These are phyloP conservation scores for Paragyromitra xinjiangensis DNA, from an alignment of 495 filamentous ascomycete genomes.

Conservation along the genomic window DNA sequence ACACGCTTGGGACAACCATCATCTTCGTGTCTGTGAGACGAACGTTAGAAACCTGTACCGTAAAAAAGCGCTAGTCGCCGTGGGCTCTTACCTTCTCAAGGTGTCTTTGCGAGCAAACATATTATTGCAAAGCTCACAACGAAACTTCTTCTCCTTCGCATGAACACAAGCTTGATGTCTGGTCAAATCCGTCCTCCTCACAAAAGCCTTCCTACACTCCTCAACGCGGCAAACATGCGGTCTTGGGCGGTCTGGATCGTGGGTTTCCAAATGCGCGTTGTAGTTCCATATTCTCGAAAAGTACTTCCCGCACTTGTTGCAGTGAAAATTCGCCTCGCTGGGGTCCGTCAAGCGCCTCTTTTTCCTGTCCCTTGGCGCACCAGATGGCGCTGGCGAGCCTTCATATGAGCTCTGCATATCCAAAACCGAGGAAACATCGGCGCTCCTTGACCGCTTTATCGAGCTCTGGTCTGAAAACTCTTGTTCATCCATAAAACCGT, in stretches of 20 bases:
- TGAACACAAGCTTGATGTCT: conserved; percentile 87
- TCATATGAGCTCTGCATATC: conserved; percentile 47
- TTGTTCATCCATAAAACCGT: conserved; percentile 50
- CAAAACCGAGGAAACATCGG: conserved; percentile 47
- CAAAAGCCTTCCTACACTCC: conserved; percentile 77
- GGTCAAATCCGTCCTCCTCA: conserved; percentile 83
- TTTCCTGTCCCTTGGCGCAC: conserved; percentile 48
- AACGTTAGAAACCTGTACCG: conserved; percentile 45
- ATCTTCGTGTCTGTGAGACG: conserved; percentile 72
- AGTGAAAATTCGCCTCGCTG: conserved; percentile 80
- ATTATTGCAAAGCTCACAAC: conserved; percentile 75
- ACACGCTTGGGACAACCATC: conserved; percentile 80
- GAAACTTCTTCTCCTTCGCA: conserved; percentile 74
- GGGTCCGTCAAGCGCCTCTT: conserved; percentile 71
- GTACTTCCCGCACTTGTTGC: conserved; percentile 76
- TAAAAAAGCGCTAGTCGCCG: neutral
- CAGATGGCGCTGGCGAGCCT: conserved; percentile 28
- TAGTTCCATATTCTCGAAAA: conserved; percentile 92
- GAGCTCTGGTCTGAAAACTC: conserved; percentile 44
- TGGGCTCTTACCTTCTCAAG: conserved; percentile 70
- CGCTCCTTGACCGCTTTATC: conserved; percentile 41
- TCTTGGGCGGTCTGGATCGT: conserved; percentile 78
- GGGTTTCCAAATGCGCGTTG: conserved; percentile 87
- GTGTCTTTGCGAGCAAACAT: conserved; percentile 86
- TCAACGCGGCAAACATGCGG: conserved; percentile 72